Base-by-base conservation (phyloP, 208 protist genomes). In the Naegleria lovaniensis region DNA sequence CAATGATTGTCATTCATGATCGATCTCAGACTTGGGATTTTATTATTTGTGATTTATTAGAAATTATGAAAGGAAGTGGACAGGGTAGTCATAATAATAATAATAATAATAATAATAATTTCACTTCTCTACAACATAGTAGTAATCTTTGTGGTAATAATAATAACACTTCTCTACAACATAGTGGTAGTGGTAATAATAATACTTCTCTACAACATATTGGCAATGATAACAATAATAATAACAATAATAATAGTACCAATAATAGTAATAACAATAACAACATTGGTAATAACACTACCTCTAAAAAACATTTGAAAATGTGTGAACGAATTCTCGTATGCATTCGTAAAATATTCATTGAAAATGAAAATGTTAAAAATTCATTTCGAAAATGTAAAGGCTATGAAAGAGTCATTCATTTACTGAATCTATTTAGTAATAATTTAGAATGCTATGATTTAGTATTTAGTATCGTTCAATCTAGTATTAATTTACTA, bases 41-140 rank as follows among this genome's bases (percentile, higher is more conserved):
- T 58, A 89, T 89, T 3, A 67, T 89, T 75, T 9, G n/a, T 29
- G 85, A 89, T 89, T 41, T 89, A 40, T 33, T 89, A 19, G 19
- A 25, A 36, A 67, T 89, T 15, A 43, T 89, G 48, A 48, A 48
- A 7, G 43, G 43, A 9, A 7, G 43, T 6, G 4, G 0, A 52
- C 48, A 52, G 6, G 1, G 11, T n/a, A 48, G 7, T 48, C 1
- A 48, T 48, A 36, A 6, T 36, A 36, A 7, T 36, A 79, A 79
- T n/a, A 79, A 9, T 79, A 11, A 5, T 19, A 15, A 58, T 58
- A 15, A 58, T 19, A 19, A 5, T 58, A 58, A 15, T 58, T 58
- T 58, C 51, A 58, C 5, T 58, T 58, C 51, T 19, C 15, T n/a
- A n/a, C n/a, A n/a, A n/a, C n/a, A n/a, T n/a, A n/a, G n/a, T n/a